Base-by-base conservation (phyloP, 495 filamentous ascomycete species). In the Lasiosphaeria miniovina region DNA sequence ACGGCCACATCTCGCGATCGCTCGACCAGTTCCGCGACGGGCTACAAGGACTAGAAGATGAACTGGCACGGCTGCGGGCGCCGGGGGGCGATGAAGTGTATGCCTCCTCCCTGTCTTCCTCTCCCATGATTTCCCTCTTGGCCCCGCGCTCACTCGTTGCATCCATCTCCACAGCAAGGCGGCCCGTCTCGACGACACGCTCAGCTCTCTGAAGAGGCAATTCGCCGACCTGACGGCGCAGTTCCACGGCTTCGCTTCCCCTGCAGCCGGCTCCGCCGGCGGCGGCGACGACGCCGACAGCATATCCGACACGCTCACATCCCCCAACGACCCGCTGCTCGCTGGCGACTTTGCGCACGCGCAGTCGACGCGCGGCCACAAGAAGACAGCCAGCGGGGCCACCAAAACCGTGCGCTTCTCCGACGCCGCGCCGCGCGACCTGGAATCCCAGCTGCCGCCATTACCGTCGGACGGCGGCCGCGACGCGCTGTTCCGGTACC, bases 1-100 rank as follows among this genome's bases (percentile, higher is more conserved):
- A 95, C 79, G 88, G 88, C 36, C 89, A 95, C 64, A 94, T 97
- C 61, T 92, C 91, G 6, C 81, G 90, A 48, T 96, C 92, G 9
- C 82, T 98, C 45, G 90, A 95, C 36, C 89, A 89, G 41, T 83
- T 98, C 53, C 84, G 84, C 46, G 90, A 92, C 61, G 92, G 94
- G 14, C 83, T 98, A 63, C 86, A 91, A 62, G 73, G 82, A 11
- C 77, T 96, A 31, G 86, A 90, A 65, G 80, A 84, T 49, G 87
- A 94, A 61, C 77, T 86, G 60, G 71, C 75, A 54, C 79, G 83
- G 35, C 72, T 90, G 36, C 77, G 86, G 58, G 82, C 12, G 8
- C 11, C 85, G 43, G 75, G 75, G 17, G 82, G 85, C 61, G 87
- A 94, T 48, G 73, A 76, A 61, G 65, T 71, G 81, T 84, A 77